Percentiles rank a stretch among this genome's conserved stretches.
phyloP scores from a whole-genome alignment of 176 grass and related monocot genomes.

The Phyllostachys edulis region DNA sequence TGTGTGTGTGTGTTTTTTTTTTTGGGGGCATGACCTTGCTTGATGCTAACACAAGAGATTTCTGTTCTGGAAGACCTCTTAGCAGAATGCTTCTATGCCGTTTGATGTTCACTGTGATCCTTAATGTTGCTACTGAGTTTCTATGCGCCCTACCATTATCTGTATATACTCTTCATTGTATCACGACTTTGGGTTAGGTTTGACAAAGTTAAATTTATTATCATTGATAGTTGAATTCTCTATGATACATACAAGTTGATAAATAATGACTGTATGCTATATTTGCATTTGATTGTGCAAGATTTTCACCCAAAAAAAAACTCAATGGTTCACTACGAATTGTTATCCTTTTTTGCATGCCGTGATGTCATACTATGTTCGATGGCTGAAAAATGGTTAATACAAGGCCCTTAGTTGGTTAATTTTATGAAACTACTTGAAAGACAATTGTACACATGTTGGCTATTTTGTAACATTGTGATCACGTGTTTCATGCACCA shows the following conservation, averaged over 20 bases:
- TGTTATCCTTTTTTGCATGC: neutral
- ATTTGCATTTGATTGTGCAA: neutral
- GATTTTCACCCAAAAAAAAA: neutral
- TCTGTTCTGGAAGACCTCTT: too few relatives aligned
- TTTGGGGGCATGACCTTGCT: too few relatives aligned
- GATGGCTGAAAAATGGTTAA: neutral
- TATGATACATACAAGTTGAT: conserved; percentile 3
- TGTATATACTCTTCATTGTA: neutral
- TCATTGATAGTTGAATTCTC: neutral
- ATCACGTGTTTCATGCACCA: neutral
- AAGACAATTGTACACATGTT: neutral
- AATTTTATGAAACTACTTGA: neutral
- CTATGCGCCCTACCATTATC: neutral
- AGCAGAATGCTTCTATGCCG: too few relatives aligned
- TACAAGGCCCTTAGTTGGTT: neutral
- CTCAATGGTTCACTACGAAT: neutral
- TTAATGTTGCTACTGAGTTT: neutral
- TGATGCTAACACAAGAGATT: neutral
- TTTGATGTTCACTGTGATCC: too few relatives aligned
- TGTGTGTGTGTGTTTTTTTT: neutral
- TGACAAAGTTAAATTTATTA: conserved; percentile 5
- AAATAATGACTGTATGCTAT: neutral
- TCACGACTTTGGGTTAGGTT: neutral
- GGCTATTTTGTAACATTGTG: neutral
- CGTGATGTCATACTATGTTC: neutral